A percentile compares a stretch with the other conserved stretches of the same genome.
These are phyloP conservation scores for Eudorina sp. DNA, from an alignment of 139 green algal genomes.

Conservation along the genomic window DNA sequence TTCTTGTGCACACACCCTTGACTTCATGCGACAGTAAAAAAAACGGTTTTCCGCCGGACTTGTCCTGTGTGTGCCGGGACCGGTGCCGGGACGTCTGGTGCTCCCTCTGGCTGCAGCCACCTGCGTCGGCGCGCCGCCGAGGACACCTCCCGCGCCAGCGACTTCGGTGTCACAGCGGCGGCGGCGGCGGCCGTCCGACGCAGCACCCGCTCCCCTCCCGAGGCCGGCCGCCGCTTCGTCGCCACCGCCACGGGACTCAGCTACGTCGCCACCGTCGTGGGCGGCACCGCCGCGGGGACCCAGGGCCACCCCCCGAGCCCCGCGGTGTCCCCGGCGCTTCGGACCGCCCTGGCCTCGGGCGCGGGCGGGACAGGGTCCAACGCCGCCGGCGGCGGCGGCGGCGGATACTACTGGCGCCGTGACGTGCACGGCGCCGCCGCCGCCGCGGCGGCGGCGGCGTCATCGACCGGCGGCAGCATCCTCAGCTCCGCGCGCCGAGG, in stretches of 20 bases:
- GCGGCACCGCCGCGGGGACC: not conserved
- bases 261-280: not conserved
- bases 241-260: not conserved
- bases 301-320: not conserved
- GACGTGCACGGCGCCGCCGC: not conserved
- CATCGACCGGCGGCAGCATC: too few relatives aligned
- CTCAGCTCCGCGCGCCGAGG: not conserved
- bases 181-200: not conserved
- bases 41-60: not conserved
- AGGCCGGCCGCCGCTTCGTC: not conserved
- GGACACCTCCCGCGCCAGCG: not conserved
- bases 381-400: not conserved
- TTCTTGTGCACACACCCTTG: too few relatives aligned
- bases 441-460: not conserved
- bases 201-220: not conserved
- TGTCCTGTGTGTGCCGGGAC: too few relatives aligned
- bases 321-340: not conserved
- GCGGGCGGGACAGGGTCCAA: too few relatives aligned
- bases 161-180: not conserved
- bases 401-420: not conserved
- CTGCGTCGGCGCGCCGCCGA: conserved; percentile 7
- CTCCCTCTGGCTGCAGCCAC: not conserved
- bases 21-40: too few relatives aligned
- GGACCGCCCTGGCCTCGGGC: too few relatives aligned
- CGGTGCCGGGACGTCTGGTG: too few relatives aligned